Percentiles rank a stretch among this genome's conserved stretches.
Conservation (phyloP, 2,329 filamentous ascomycete species). For the Mycocentrospora acerina region DNA sequence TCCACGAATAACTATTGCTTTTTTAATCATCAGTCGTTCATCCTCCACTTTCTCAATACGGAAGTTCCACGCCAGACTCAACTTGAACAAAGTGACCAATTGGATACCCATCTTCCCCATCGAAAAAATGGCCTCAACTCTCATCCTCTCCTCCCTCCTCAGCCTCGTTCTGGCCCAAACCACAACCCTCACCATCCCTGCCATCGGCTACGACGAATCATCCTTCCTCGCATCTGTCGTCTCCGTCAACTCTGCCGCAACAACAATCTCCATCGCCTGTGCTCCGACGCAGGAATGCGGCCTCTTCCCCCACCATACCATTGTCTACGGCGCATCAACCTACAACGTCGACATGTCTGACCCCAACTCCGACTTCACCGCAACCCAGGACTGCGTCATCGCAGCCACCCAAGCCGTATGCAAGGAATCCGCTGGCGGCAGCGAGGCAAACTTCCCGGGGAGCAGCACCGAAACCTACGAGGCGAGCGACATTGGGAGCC, state of each 20-base stretch:
- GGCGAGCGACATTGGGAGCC: constrained; percentile 1
- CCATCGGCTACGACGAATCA: constrained; percentile 5
- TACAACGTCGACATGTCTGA: constrained; percentile 20
- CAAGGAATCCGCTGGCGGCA: constrained; percentile 22
- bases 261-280: constrained; percentile 15
- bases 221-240: constrained; percentile 15
- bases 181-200: constrained; percentile 15
- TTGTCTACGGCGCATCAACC: constrained; percentile 20
- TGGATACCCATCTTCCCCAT: no score
- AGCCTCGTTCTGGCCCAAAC: constrained; percentile 14
- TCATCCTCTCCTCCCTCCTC: constrained; percentile 7
- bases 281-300: constrained; percentile 12
- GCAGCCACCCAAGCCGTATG: constrained; percentile 17
- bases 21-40: no score
- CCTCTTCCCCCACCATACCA: constrained; percentile 20
- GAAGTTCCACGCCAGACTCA: no score
- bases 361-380: constrained; percentile 19
- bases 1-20: no score
- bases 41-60: no score
- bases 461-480: constrained; percentile 19
- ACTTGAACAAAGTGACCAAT: no score
- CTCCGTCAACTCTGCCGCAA: constrained; percentile 12
- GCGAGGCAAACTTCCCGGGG: constrained; percentile 27
- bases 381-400: constrained; percentile 20
- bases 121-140: constrained; percentile 7